Conservation (phyloP, 1,139 yeast genomes). For the Geotrichum siamense region DNA sequence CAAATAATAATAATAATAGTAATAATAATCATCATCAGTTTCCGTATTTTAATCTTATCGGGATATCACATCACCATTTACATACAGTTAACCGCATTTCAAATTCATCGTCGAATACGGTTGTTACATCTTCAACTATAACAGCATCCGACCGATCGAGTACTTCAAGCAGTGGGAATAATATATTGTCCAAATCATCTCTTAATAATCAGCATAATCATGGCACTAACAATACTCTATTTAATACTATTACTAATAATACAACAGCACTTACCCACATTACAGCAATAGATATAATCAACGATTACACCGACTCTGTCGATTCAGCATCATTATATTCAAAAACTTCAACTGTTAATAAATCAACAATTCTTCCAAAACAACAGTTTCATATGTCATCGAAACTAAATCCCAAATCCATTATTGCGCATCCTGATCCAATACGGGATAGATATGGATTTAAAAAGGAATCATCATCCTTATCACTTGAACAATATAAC, state of each 20-base stretch:
- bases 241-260: not conserved
- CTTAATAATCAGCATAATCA: not conserved
- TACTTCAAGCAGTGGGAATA: slow-evolving; percentile 13
- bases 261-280: not conserved
- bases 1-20: too few species aligned
- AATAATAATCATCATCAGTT: too few species aligned
- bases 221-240: not conserved
- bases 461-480: slow-evolving; percentile 51
- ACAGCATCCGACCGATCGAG: slow-evolving; percentile 11
- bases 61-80: not conserved
- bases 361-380: not conserved
- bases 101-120: slow-evolving; percentile 14
- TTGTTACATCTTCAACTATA: slow-evolving; percentile 9
- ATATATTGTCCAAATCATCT: slow-evolving; percentile 2
- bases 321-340: slow-evolving; percentile 1
- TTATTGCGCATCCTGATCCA: slow-evolving; percentile 6
- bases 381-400: slow-evolving; percentile 1
- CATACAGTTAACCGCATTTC: slow-evolving; percentile 11
- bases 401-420: slow-evolving; percentile 4
- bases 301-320: slow-evolving; percentile 13
- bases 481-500: slow-evolving; percentile 54
- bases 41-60: not conserved
- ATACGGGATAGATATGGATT: slow-evolving; percentile 76
- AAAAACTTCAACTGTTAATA: not conserved
- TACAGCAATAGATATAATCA: slow-evolving; percentile 14